These are phyloP conservation scores for Camptophora hylomeconis DNA, from an alignment of 2,329 filamentous ascomycete species.

Conservation along the genomic window DNA sequence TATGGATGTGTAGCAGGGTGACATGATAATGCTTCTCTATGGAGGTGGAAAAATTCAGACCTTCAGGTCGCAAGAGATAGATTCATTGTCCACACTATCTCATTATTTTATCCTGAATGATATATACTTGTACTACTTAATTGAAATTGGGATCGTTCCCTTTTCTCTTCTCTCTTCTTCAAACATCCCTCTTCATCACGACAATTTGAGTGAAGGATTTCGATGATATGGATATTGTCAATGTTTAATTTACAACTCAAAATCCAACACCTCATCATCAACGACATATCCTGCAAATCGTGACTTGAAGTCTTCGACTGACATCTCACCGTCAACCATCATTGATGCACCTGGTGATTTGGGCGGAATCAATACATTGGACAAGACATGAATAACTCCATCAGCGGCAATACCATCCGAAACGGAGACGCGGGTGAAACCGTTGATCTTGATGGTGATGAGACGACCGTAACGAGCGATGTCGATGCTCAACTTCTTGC, in stretches of 20 bases:
- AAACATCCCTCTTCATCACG: not conserved
- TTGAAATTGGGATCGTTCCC: no score
- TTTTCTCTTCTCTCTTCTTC: no score
- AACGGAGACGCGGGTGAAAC: constrained; percentile 50
- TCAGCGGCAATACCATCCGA: constrained; percentile 62
- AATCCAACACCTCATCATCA: constrained; percentile 1
- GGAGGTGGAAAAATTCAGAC: no score
- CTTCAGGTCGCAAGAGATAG: no score
- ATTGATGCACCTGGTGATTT: constrained; percentile 34
- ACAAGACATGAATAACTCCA: constrained; percentile 70
- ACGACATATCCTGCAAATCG: constrained; percentile 35
- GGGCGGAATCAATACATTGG: constrained; percentile 63
- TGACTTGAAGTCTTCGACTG: constrained; percentile 48
- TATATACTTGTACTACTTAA: no score
- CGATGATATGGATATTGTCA: constrained; percentile 1
- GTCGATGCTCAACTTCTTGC: constrained; percentile 56
- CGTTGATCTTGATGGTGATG: constrained; percentile 63
- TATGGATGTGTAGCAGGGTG: no score
- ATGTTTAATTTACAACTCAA: constrained; percentile 3
- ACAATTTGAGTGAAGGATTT: no score
- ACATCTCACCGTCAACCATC: constrained; percentile 34
- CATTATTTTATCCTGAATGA: no score
- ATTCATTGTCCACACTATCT: no score
- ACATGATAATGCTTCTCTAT: no score
- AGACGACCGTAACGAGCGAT: constrained; percentile 55